A percentile compares a stretch with the other conserved stretches of the same genome.
phyloP scores from a whole-genome alignment of 2,329 filamentous ascomycete genomes.

The Fusarium hainanense region DNA sequence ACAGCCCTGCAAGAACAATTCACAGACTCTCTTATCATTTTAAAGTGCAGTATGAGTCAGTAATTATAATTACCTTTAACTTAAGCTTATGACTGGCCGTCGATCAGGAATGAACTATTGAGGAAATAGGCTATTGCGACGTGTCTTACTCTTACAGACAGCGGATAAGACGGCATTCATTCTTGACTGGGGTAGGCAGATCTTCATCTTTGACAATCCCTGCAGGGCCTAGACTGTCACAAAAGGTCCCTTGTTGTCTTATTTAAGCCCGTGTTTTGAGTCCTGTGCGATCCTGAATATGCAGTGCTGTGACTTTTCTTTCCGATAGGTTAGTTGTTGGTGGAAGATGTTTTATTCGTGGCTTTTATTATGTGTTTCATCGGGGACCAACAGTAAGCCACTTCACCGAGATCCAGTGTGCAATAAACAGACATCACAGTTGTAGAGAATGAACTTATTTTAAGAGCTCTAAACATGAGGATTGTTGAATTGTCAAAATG shows the following conservation, averaged over 20 bases:
- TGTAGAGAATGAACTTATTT: background rate
- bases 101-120: slow-evolving; percentile 3
- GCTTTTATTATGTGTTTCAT: slow-evolving; percentile 14
- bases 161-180: slow-evolving; percentile 34
- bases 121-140: background rate
- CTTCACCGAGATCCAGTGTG: background rate
- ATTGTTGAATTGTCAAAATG: slow-evolving; percentile 26
- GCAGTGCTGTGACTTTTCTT: background rate
- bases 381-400: background rate
- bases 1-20: background rate
- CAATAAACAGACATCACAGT: background rate
- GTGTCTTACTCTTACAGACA: background rate
- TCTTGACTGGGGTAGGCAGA: slow-evolving; percentile 16
- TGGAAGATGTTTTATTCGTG: background rate
- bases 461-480: slow-evolving; percentile 22
- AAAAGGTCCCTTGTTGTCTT: slow-evolving; percentile 22
- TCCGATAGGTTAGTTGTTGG: slow-evolving; percentile 6
- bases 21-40: background rate
- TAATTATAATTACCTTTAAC: slow-evolving; percentile 1
- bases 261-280: slow-evolving; percentile 19
- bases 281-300: slow-evolving; percentile 9
- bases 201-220: slow-evolving; percentile 21
- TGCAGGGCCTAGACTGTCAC: slow-evolving; percentile 20
- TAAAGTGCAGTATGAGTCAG: background rate
- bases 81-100: slow-evolving; percentile 28